Conservation (phyloP, 2,329 filamentous ascomycete genomes). For the Raffaelea ambrosiae region DNA sequence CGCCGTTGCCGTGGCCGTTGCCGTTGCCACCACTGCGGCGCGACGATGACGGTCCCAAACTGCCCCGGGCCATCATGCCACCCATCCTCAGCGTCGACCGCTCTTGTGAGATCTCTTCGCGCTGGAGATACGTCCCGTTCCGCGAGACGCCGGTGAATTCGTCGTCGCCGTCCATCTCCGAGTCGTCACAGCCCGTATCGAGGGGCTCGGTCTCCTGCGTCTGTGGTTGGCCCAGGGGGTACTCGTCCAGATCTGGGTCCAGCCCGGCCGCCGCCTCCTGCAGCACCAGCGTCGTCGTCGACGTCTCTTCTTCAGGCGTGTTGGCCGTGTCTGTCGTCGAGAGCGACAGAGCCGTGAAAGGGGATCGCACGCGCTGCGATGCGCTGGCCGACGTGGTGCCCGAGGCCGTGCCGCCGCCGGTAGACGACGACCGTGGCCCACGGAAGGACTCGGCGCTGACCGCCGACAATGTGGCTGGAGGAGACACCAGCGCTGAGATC, state of each 20-base stretch:
- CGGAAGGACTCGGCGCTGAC: background rate
- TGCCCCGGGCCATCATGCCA: background rate
- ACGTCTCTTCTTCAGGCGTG: constrained; percentile 10
- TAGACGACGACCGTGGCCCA: background rate
- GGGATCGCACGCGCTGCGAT: constrained; percentile 9
- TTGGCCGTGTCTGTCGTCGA: constrained; percentile 4
- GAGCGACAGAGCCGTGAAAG: constrained; percentile 8
- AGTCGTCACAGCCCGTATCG: constrained; percentile 45
- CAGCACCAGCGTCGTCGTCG: background rate
- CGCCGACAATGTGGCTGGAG: background rate
- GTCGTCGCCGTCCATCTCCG: constrained; percentile 45
- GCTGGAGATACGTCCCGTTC: background rate
- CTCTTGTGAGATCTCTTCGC: too few species aligned
- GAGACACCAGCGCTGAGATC: background rate
- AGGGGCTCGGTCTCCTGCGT: constrained; percentile 20
- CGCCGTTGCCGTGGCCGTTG: constrained; percentile 1
- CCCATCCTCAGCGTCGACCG: too few species aligned
- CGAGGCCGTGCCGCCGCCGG: constrained; percentile 1
- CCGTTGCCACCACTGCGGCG: background rate
- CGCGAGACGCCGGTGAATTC: background rate
- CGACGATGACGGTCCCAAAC: background rate
- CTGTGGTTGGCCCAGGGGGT: too few species aligned
- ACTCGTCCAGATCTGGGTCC: background rate
- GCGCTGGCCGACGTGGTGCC: constrained; percentile 7
- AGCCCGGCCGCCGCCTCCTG: background rate